phyloP scores from a whole-genome alignment of 1,284 basidiomycete genomes.

The Coniferiporia weirii region DNA sequence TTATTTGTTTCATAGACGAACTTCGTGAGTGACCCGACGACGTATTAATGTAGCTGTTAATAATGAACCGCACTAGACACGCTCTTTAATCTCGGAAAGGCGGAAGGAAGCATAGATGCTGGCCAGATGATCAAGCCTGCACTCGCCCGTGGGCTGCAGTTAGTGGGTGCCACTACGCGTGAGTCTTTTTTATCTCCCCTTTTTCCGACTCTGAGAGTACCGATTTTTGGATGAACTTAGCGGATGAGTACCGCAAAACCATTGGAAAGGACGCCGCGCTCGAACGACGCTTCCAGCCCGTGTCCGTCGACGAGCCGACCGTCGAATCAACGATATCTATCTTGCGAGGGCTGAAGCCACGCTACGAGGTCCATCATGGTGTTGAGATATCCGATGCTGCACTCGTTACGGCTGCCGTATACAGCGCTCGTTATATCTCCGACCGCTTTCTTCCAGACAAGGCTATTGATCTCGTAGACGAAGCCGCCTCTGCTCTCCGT shows the following conservation, averaged over 20 bases:
- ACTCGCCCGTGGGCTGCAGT: conserved; percentile 77
- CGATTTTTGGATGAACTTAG: conserved; percentile 29
- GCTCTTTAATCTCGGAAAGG: conserved; percentile 83
- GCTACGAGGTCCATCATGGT: conserved; percentile 89
- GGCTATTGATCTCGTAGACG: conserved; percentile 87
- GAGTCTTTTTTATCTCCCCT: conserved; percentile 23
- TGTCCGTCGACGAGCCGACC: conserved; percentile 82
- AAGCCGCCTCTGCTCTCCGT: conserved; percentile 83
- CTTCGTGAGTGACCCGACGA: conserved; percentile 55
- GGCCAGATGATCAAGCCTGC: conserved; percentile 91
- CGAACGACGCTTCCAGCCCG: conserved; percentile 86
- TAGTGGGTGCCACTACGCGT: conserved; percentile 87
- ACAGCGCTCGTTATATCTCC: conserved; percentile 78
- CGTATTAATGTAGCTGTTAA: conserved; percentile 5
- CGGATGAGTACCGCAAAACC: conserved; percentile 86
- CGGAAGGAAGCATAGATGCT: conserved; percentile 88
- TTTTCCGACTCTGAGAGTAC: too few species aligned
- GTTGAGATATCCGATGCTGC: conserved; percentile 87
- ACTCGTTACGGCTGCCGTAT: conserved; percentile 84
- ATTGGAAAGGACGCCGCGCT: conserved; percentile 92
- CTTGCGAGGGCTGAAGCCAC: conserved; percentile 77
- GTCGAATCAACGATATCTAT: conserved; percentile 87
- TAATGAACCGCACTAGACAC: conserved; percentile 42
- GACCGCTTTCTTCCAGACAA: conserved; percentile 89
- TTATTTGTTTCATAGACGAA: conserved; percentile 91